A percentile compares a stretch with the other conserved stretches of the same genome.
These are phyloP conservation scores for Trichoderma breve DNA, from an alignment of 2,329 filamentous ascomycete genomes.

Conservation along the genomic window DNA sequence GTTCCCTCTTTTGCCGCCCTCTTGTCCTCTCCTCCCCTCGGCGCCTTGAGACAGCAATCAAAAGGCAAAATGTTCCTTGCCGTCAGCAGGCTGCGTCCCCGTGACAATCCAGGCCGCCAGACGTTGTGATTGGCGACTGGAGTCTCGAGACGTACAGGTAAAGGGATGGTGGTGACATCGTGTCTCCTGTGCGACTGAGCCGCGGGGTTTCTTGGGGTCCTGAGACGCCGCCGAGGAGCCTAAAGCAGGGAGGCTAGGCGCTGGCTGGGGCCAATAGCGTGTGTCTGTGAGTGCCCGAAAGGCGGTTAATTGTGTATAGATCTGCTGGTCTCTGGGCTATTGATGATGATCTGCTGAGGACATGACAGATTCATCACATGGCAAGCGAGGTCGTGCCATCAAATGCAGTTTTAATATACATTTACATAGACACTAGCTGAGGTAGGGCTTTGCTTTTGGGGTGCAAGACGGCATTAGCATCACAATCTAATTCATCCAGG, in stretches of 20 bases:
- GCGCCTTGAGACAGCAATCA: conserved; percentile 7
- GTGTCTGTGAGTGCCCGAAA: neutral
- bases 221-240: neutral
- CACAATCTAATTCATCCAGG: neutral
- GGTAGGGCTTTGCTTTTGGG: neutral
- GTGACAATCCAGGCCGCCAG: neutral
- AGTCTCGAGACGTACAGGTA: neutral
- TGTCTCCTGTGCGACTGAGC: conserved; percentile 4
- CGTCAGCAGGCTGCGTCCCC: conserved; percentile 12
- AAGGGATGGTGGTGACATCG: conserved; percentile 6
- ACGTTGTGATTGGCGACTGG: conserved; percentile 6
- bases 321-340: neutral
- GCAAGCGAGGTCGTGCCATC: neutral
- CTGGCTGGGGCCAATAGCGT: conserved; percentile 7
- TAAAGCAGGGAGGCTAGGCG: conserved; percentile 14
- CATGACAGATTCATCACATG: conserved; percentile 9
- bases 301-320: neutral
- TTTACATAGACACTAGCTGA: neutral
- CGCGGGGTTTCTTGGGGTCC: conserved; percentile 12
- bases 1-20: neutral
- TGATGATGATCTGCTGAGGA: neutral
- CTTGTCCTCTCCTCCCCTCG: neutral
- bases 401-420: neutral
- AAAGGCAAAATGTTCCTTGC: neutral
- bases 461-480: neutral